Evolutionary conservation across 352 stramenopile genomes (phyloP).

Genomic region (Phytophthora fragariae): DNA sequence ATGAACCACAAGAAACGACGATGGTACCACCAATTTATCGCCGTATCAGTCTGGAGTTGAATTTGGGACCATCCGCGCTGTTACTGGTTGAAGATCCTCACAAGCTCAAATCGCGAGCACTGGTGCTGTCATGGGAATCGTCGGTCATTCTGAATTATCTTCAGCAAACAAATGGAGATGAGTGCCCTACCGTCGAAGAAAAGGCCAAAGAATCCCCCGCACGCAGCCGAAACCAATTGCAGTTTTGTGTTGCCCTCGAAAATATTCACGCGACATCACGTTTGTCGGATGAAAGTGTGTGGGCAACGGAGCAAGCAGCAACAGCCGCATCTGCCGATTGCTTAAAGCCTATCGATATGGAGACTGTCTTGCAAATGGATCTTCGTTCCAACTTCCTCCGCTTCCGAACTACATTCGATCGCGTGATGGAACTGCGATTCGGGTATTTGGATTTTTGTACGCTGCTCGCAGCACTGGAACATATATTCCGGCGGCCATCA

Average conservation of each 20-base stretch:
- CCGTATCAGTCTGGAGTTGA: slow-evolving; percentile 62
- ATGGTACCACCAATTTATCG: slow-evolving; percentile 44
- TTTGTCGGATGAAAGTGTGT: slow-evolving; percentile 80
- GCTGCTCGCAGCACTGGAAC: slow-evolving; percentile 63
- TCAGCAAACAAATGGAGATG: slow-evolving; percentile 49
- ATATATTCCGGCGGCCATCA: slow-evolving; percentile 54
- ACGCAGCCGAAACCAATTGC: slow-evolving; percentile 60
- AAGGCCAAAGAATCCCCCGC: slow-evolving; percentile 27
- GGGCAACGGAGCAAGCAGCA: slow-evolving; percentile 51
- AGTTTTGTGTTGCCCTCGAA: slow-evolving; percentile 64
- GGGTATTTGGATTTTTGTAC: slow-evolving; percentile 87
- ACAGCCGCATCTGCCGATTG: slow-evolving; percentile 68
- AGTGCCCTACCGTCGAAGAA: slow-evolving; percentile 29
- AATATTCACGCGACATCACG: slow-evolving; percentile 82
- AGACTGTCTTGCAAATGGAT: slow-evolving; percentile 76
- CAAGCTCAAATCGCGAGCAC: slow-evolving; percentile 71
- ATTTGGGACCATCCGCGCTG: slow-evolving; percentile 69
- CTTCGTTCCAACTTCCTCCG: slow-evolving; percentile 66
- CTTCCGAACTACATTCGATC: slow-evolving; percentile 77
- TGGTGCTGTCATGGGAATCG: slow-evolving; percentile 87
- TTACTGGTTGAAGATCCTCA: slow-evolving; percentile 80
- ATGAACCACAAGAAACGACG: slow-evolving; percentile 11
- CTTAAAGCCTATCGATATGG: slow-evolving; percentile 79
- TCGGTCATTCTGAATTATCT: slow-evolving; percentile 71
- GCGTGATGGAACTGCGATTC: slow-evolving; percentile 83